Evolutionary conservation across 2,329 filamentous ascomycete species (phyloP).

Genomic region (Neofusicoccum umdonicola): DNA sequence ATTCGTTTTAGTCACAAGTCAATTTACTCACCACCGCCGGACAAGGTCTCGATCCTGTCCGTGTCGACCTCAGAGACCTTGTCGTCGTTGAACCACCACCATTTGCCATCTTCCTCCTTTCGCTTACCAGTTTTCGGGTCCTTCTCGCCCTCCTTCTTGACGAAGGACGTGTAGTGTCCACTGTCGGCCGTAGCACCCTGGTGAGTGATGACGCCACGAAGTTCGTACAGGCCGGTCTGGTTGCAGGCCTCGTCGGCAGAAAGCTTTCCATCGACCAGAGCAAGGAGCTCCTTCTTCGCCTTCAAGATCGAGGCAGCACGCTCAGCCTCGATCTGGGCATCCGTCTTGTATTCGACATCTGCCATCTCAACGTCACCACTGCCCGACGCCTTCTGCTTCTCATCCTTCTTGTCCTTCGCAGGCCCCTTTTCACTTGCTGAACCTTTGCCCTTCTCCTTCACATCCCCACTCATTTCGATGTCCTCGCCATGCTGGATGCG

Average conservation of each 20-base stretch:
- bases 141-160: constrained; percentile 79
- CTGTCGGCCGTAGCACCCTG: constrained; percentile 96
- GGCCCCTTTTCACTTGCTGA: constrained; percentile 34
- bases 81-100: constrained; percentile 99
- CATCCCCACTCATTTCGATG: constrained; percentile 23
- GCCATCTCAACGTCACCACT: constrained; percentile 68
- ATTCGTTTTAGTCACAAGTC: not conserved
- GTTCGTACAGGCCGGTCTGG: constrained; percentile 91
- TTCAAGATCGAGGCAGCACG: constrained; percentile 69
- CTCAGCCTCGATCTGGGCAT: constrained; percentile 88
- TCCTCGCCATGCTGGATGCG: constrained; percentile 56
- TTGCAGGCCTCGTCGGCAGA: constrained; percentile 79
- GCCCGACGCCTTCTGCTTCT: constrained; percentile 52
- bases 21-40: constrained; percentile 70
- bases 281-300: constrained; percentile 84
- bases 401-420: constrained; percentile 44
- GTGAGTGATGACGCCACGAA: constrained; percentile 91
- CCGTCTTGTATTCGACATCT: constrained; percentile 80
- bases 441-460: constrained; percentile 50
- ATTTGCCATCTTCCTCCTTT: constrained; percentile 83
- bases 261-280: constrained; percentile 72
- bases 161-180: constrained; percentile 95
- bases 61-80: constrained; percentile 88
- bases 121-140: constrained; percentile 75
- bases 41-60: constrained; percentile 86